A percentile compares a stretch with the other conserved stretches of the same genome.
Conservation (phyloP, 2,329 filamentous ascomycete genomes). For the Paradendryphiella salina region DNA sequence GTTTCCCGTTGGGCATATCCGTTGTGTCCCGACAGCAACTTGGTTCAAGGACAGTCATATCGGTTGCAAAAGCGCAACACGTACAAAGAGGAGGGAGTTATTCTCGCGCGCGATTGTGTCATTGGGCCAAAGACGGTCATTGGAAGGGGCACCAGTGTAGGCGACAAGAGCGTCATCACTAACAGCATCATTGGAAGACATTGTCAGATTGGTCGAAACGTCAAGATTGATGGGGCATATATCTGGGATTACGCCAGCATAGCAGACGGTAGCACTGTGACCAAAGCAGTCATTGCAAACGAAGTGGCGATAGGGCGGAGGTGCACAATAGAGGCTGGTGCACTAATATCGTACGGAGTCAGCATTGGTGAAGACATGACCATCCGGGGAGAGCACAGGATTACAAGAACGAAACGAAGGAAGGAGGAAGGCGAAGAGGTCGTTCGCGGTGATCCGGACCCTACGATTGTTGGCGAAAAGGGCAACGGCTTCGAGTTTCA, state of each 20-base stretch:
- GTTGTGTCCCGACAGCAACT: slow-evolving; percentile 84
- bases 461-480: slow-evolving; percentile 59
- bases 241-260: slow-evolving; percentile 86
- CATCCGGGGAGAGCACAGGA: slow-evolving; percentile 49
- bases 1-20: slow-evolving; percentile 86
- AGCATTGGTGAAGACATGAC: slow-evolving; percentile 65
- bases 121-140: slow-evolving; percentile 72
- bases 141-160: slow-evolving; percentile 75
- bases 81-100: slow-evolving; percentile 78
- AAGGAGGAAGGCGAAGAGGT: slow-evolving; percentile 50
- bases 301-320: slow-evolving; percentile 71
- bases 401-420: slow-evolving; percentile 53
- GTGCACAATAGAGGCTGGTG: slow-evolving; percentile 70
- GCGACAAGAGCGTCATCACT: slow-evolving; percentile 68
- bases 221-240: slow-evolving; percentile 75
- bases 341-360: slow-evolving; percentile 79
- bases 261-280: slow-evolving; percentile 71
- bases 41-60: slow-evolving; percentile 77
- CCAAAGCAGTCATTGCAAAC: slow-evolving; percentile 75
- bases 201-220: slow-evolving; percentile 85
- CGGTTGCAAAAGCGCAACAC: slow-evolving; percentile 68
- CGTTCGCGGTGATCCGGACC: slow-evolving; percentile 49
- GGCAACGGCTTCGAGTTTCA: slow-evolving; percentile 65
- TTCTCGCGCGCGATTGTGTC: slow-evolving; percentile 70
- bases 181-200: slow-evolving; percentile 81